phyloP scores from a whole-genome alignment of 208 protist species.

The Leishmania braziliensis region DNA sequence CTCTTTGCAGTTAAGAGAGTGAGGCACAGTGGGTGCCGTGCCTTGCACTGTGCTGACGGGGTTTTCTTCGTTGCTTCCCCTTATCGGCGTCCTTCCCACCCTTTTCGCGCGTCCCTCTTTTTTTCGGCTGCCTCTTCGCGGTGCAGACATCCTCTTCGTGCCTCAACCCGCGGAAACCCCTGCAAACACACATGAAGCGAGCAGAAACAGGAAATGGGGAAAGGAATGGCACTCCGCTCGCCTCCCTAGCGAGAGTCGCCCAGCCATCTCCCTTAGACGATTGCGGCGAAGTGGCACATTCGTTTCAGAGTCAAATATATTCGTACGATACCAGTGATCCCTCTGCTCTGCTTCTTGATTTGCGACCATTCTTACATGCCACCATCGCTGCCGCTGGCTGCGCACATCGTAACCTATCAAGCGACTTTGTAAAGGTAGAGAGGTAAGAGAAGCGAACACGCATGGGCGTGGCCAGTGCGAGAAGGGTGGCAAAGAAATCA shows the following conservation, averaged over 20 bases:
- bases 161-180: neutral
- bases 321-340: neutral
- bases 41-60: neutral
- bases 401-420: neutral
- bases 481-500: neutral
- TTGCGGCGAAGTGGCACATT: neutral
- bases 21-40: neutral
- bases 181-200: neutral
- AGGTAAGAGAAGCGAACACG: neutral
- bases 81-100: neutral
- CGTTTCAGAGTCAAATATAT: neutral
- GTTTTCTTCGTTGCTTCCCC: neutral
- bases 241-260: neutral
- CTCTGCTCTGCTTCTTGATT: neutral
- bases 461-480: neutral
- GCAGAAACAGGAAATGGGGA: neutral
- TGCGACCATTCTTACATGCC: neutral
- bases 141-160: neutral
- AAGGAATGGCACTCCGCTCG: neutral
- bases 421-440: neutral
- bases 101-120: too few relatives aligned
- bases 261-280: neutral
- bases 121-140: neutral
- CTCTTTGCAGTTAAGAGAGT: neutral
- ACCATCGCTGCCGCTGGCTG: neutral